Evolutionary conservation across 129 eudicot genomes (phyloP).

Genomic region (Chrysanthemum lavandulifolium): DNA sequence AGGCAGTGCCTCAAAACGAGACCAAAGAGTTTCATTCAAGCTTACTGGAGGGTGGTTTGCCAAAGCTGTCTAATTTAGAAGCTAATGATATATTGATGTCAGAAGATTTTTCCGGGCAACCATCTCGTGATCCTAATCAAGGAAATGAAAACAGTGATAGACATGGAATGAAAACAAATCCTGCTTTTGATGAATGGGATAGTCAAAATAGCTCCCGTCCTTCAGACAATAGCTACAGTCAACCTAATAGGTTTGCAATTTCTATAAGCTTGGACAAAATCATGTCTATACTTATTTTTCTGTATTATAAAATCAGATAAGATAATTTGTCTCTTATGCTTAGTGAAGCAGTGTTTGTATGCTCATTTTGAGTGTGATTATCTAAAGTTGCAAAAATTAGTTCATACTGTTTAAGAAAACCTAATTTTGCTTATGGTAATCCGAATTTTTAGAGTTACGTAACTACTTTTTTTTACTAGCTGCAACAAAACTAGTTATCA

Average conservation of each 20-base stretch:
- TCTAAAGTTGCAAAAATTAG: not conserved
- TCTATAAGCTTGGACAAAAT: not conserved
- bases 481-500: not conserved
- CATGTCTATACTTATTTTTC: too few species aligned
- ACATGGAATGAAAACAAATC: slow-evolving; percentile 32
- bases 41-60: slow-evolving; percentile 30
- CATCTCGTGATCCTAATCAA: slow-evolving; percentile 27
- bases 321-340: not conserved
- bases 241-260: slow-evolving; percentile 49
- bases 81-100: slow-evolving; percentile 23
- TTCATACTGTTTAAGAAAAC: not conserved
- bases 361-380: not conserved
- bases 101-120: slow-evolving; percentile 29
- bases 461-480: too few species aligned
- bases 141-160: slow-evolving; percentile 34
- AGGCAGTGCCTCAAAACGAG: slow-evolving; percentile 29
- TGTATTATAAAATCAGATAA: not conserved
- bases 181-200: slow-evolving; percentile 50
- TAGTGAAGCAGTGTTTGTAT: not conserved
- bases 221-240: slow-evolving; percentile 32
- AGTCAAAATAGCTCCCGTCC: slow-evolving; percentile 34
- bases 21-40: slow-evolving; percentile 31
- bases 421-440: not conserved
- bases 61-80: slow-evolving; percentile 35
- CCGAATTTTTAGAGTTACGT: not conserved